These are phyloP conservation scores for Yamadazyma jaroonii DNA, from an alignment of 1,139 yeast species.

Conservation along the genomic window DNA sequence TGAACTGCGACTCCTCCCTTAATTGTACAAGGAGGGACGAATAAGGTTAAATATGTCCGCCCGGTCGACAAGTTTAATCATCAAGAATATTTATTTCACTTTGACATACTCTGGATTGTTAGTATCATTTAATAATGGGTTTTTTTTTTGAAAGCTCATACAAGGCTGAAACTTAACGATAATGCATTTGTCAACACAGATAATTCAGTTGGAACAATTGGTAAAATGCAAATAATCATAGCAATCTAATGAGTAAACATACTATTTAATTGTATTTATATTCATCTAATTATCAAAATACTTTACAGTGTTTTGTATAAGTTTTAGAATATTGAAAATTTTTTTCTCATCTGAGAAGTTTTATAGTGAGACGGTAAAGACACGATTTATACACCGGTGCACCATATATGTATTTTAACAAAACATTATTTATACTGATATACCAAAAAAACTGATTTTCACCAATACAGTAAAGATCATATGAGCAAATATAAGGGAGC, in stretches of 20 bases:
- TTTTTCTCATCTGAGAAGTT: constrained; percentile 1
- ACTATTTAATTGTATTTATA: constrained; percentile 1
- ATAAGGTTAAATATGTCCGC: constrained; percentile 64
- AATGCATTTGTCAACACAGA: constrained; percentile 70
- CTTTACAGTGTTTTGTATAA: constrained; percentile 1
- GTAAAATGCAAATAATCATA: constrained; percentile 69
- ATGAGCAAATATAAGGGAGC: constrained; percentile 35
- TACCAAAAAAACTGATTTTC: constrained; percentile 51
- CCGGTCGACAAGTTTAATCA: constrained; percentile 74
- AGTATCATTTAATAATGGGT: too few relatives aligned
- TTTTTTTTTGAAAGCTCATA: constrained; percentile 65
- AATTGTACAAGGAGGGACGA: constrained; percentile 49
- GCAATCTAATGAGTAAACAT: constrained; percentile 25
- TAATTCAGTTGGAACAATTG: constrained; percentile 83
- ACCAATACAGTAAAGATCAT: constrained; percentile 43
- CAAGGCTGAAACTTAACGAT: constrained; percentile 88
- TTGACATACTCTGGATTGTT: constrained; percentile 13
- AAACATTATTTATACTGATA: constrained; percentile 7
- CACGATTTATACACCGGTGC: constrained; percentile 5
- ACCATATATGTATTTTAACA: too few relatives aligned
- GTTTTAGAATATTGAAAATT: neutral
- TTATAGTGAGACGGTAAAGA: constrained; percentile 2
- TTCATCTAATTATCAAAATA: constrained; percentile 1
- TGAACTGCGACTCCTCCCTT: constrained; percentile 56
- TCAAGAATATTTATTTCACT: constrained; percentile 16